Percentiles rank a stretch among this genome's conserved stretches.
These are phyloP conservation scores for Pichia sp. DNA, from an alignment of 1,139 yeast genomes.

Conservation along the genomic window DNA sequence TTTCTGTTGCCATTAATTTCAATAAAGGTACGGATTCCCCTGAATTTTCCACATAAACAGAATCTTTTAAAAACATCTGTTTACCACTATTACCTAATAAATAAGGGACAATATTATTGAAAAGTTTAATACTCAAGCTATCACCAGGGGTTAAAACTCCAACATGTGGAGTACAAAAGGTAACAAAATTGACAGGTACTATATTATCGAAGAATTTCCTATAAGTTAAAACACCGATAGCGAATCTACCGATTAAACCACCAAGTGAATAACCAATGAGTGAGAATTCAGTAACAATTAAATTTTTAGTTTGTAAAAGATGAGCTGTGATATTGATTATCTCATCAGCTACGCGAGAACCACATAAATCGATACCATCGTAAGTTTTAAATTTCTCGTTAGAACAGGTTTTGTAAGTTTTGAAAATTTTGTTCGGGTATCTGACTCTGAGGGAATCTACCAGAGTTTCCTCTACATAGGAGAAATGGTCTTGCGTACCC, in stretches of 20 bases:
- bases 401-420: constrained; percentile 51
- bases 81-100: constrained; percentile 63
- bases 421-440: constrained; percentile 27
- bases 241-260: constrained; percentile 70
- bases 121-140: constrained; percentile 34
- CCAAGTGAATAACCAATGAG: constrained; percentile 79
- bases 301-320: constrained; percentile 23
- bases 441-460: constrained; percentile 16
- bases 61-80: constrained; percentile 63
- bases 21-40: constrained; percentile 41
- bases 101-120: constrained; percentile 54
- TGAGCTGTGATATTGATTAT: constrained; percentile 40
- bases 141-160: constrained; percentile 64
- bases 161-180: constrained; percentile 79
- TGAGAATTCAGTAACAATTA: constrained; percentile 45
- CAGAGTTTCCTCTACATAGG: constrained; percentile 44
- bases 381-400: constrained; percentile 67
- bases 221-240: constrained; percentile 58
- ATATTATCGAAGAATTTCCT: constrained; percentile 40
- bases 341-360: constrained; percentile 66
- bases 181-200: constrained; percentile 54
- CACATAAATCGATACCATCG: constrained; percentile 84
- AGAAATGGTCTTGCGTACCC: constrained; percentile 69
- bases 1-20: constrained; percentile 48
- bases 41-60: constrained; percentile 12